Evolutionary conservation across 2,329 filamentous ascomycete species (phyloP).

Genomic region (Stagonosporopsis rhizophila): DNA sequence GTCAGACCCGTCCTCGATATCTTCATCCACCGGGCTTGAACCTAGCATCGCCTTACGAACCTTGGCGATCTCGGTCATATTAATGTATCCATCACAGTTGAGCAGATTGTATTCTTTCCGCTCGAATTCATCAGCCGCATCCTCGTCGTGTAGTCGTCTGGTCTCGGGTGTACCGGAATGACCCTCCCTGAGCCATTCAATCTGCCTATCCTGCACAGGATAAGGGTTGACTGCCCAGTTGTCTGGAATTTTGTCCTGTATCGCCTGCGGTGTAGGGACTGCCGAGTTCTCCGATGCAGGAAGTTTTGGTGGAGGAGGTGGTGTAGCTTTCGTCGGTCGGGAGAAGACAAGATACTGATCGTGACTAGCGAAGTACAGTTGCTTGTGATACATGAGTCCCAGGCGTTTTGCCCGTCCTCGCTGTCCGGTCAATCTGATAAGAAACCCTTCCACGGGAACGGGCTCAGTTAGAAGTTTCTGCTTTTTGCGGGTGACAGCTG

Average conservation of each 20-base stretch:
- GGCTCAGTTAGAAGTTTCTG: constrained; percentile 62
- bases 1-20: constrained; percentile 59
- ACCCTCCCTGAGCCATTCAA: constrained; percentile 63
- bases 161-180: constrained; percentile 52
- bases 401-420: constrained; percentile 64
- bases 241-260: constrained; percentile 64
- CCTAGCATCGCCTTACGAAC: constrained; percentile 64
- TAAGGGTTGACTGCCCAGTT: constrained; percentile 69
- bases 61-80: constrained; percentile 64
- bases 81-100: constrained; percentile 69
- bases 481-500: constrained; percentile 50
- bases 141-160: constrained; percentile 61
- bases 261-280: constrained; percentile 62
- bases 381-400: constrained; percentile 69
- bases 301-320: constrained; percentile 65
- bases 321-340: constrained; percentile 63
- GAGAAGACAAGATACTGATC: constrained; percentile 70
- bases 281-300: constrained; percentile 52
- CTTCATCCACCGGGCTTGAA: constrained; percentile 60
- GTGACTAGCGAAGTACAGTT: constrained; percentile 69
- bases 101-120: constrained; percentile 65
- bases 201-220: constrained; percentile 59
- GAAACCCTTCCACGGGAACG: constrained; percentile 69
- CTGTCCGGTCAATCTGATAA: constrained; percentile 70
- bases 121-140: constrained; percentile 65